A percentile compares a stretch with the other conserved stretches of the same genome.
phyloP scores from a whole-genome alignment of 2,329 filamentous ascomycete genomes.

The Pestalotiopsis sp. region DNA sequence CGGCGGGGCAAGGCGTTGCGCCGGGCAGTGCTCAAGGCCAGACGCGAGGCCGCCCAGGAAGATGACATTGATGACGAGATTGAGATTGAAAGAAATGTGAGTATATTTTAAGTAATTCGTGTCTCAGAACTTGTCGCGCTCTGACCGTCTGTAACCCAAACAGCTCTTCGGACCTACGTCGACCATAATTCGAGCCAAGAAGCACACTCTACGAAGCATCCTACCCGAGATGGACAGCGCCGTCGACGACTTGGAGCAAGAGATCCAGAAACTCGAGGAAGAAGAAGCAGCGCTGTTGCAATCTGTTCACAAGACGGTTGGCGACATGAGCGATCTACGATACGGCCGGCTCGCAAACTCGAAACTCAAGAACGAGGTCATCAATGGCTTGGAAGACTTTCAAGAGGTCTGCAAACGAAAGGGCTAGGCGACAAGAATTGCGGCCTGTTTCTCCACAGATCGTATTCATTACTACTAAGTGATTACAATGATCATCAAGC shows the following conservation, averaged over 20 bases:
- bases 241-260: constrained; percentile 64
- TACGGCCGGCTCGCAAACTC: constrained; percentile 75
- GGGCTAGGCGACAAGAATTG: constrained; percentile 28
- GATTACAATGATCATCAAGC: background rate
- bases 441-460: background rate
- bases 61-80: constrained; percentile 65
- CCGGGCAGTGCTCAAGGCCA: constrained; percentile 57
- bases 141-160: constrained; percentile 19
- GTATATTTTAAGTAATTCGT: constrained; percentile 21
- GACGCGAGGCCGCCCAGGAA: constrained; percentile 54
- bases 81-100: constrained; percentile 62
- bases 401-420: constrained; percentile 64
- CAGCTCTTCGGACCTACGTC: constrained; percentile 62
- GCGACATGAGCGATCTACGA: constrained; percentile 78
- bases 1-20: constrained; percentile 61
- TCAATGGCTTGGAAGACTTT: constrained; percentile 67
- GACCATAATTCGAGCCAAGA: constrained; percentile 45
- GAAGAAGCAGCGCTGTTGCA: constrained; percentile 65
- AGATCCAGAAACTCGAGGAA: constrained; percentile 67
- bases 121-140: background rate
- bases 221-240: constrained; percentile 72
- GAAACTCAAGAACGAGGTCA: constrained; percentile 66
- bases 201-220: constrained; percentile 67
- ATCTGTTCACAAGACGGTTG: constrained; percentile 67
- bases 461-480: constrained; percentile 14